A percentile compares a stretch with the other conserved stretches of the same genome.
These are phyloP conservation scores for Phytopythium delawarense DNA, from an alignment of 352 stramenopile species.

Conservation along the genomic window DNA sequence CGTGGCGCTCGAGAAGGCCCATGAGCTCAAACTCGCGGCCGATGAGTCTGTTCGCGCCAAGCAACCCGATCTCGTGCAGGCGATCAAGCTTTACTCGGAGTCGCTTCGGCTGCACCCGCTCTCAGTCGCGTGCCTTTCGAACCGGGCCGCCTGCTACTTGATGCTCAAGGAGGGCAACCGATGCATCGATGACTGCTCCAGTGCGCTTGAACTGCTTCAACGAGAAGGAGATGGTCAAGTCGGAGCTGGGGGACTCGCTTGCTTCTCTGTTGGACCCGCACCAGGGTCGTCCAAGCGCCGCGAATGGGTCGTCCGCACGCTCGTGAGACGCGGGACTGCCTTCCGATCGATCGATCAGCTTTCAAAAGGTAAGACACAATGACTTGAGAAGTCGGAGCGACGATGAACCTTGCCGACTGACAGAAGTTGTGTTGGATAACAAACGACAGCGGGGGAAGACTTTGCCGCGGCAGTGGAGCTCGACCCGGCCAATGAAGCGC, in stretches of 20 bases:
- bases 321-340: constrained; percentile 61
- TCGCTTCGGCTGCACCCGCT: constrained; percentile 49
- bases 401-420: background rate
- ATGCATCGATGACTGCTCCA: constrained; percentile 61
- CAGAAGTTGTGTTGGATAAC: background rate
- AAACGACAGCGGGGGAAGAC: constrained; percentile 39
- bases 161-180: constrained; percentile 35
- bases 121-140: constrained; percentile 71
- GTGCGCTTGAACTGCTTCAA: constrained; percentile 54
- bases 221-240: constrained; percentile 13
- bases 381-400: background rate
- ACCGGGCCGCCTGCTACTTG: constrained; percentile 66
- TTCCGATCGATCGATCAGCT: constrained; percentile 31
- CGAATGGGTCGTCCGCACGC: constrained; percentile 71
- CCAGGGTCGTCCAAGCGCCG: constrained; percentile 53
- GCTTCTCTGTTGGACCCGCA: constrained; percentile 50
- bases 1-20: constrained; percentile 45
- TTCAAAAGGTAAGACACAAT: constrained; percentile 27
- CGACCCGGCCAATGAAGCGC: constrained; percentile 47
- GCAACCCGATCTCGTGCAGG: constrained; percentile 30
- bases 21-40: constrained; percentile 43
- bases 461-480: constrained; percentile 55
- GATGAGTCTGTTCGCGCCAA: constrained; percentile 39
- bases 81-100: constrained; percentile 52
- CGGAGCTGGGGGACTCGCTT: constrained; percentile 29